Evolutionary conservation across 768 basidiomycete genomes (phyloP).

Genomic region (Austroboletus festivus): DNA sequence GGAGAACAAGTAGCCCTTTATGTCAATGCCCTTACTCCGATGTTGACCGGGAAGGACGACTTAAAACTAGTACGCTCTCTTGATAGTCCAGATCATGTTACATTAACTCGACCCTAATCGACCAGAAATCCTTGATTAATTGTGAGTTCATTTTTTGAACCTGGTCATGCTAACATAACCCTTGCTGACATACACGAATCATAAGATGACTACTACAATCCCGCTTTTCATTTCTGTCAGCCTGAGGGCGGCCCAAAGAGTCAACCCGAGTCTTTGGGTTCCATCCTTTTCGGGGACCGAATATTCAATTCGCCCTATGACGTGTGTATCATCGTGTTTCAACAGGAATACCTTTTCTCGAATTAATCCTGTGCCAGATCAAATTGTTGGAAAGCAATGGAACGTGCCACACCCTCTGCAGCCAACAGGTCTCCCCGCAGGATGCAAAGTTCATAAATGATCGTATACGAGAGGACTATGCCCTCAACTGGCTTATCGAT

Average conservation of each 20-base stretch:
- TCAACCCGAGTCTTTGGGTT: slow-evolving; percentile 84
- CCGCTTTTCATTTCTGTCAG: slow-evolving; percentile 79
- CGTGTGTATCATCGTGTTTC: slow-evolving; percentile 41
- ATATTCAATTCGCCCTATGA: slow-evolving; percentile 90
- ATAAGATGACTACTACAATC: slow-evolving; percentile 90
- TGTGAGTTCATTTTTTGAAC: slow-evolving; percentile 43
- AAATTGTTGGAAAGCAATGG: slow-evolving; percentile 74
- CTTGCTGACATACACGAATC: slow-evolving; percentile 6
- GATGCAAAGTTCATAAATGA: slow-evolving; percentile 90
- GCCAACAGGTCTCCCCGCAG: slow-evolving; percentile 52
- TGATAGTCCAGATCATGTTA: neutral
- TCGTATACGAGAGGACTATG: slow-evolving; percentile 88
- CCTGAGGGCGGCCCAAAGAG: slow-evolving; percentile 70
- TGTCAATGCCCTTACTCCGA: slow-evolving; percentile 89
- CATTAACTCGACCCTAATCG: slow-evolving; percentile 5
- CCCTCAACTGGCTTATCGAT: slow-evolving; percentile 92
- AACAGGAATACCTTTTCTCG: neutral
- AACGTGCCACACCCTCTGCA: slow-evolving; percentile 78
- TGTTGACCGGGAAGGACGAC: slow-evolving; percentile 63
- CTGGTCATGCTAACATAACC: neutral
- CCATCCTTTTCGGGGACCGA: slow-evolving; percentile 94
- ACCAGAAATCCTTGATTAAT: slow-evolving; percentile 86
- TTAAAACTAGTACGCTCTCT: slow-evolving; percentile 63
- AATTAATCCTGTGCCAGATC: slow-evolving; percentile 46
- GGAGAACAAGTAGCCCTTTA: slow-evolving; percentile 77